A percentile compares a stretch with the other conserved stretches of the same genome.
These are phyloP conservation scores for Cadophora sp. DNA, from an alignment of 2,329 filamentous ascomycete genomes.

Conservation along the genomic window DNA sequence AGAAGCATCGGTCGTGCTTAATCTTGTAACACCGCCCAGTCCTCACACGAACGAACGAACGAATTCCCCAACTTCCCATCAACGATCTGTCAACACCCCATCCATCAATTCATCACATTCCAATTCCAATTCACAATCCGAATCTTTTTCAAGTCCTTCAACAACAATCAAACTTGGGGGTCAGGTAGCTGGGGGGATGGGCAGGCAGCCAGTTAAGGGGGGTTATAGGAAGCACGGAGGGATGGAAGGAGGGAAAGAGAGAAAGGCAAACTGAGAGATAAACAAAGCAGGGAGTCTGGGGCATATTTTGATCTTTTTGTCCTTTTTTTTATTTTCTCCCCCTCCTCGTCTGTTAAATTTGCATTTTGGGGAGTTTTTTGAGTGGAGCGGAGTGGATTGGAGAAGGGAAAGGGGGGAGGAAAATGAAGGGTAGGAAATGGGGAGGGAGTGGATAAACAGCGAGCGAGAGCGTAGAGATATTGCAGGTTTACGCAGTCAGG, in stretches of 20 bases:
- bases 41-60: background rate
- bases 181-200: background rate
- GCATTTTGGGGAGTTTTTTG: background rate
- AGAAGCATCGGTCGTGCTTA: conserved; percentile 73
- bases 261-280: conserved; percentile 4
- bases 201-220: background rate
- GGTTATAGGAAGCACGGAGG: background rate
- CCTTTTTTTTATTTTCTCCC: background rate
- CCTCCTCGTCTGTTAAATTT: no score
- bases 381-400: background rate
- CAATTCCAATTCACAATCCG: conserved; percentile 6
- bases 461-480: background rate
- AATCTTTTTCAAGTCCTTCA: conserved; percentile 5
- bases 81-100: conserved; percentile 14
- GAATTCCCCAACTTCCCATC: background rate
- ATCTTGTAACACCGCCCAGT: conserved; percentile 59
- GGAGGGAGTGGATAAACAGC: background rate
- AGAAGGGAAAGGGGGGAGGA: background rate
- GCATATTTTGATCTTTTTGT: conserved; percentile 16
- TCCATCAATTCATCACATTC: background rate
- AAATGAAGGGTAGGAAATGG: background rate
- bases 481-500: background rate
- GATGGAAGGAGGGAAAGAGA: background rate
- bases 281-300: conserved; percentile 14
- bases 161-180: background rate